These are phyloP conservation scores for Beauveria pseudobassiana DNA, from an alignment of 2,329 filamentous ascomycete species.

Conservation along the genomic window DNA sequence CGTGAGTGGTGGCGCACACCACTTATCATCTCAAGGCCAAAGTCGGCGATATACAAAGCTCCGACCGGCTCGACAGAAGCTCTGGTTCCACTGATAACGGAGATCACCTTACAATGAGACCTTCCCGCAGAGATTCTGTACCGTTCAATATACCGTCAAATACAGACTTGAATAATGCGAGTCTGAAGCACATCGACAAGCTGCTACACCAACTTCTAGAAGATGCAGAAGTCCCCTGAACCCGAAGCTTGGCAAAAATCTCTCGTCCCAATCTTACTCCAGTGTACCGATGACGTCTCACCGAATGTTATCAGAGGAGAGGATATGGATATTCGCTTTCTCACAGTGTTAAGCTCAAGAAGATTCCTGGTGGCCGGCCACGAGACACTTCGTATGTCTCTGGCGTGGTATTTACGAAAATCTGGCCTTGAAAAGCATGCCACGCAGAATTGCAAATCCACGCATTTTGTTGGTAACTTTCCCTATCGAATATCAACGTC, in stretches of 20 bases:
- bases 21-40: constrained; percentile 63
- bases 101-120: constrained; percentile 35
- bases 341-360: constrained; percentile 97
- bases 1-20: constrained; percentile 52
- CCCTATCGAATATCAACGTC: constrained; percentile 89
- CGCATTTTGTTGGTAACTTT: constrained; percentile 91
- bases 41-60: constrained; percentile 50
- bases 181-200: constrained; percentile 78
- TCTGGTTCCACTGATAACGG: constrained; percentile 39
- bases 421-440: constrained; percentile 92
- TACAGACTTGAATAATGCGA: constrained; percentile 81
- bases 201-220: constrained; percentile 76
- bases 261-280: constrained; percentile 79
- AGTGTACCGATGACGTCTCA: constrained; percentile 88
- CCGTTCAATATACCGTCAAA: constrained; percentile 64
- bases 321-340: constrained; percentile 95
- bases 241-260: constrained; percentile 80
- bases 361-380: constrained; percentile 83
- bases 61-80: constrained; percentile 45
- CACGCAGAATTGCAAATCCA: constrained; percentile 72
- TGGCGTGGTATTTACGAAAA: constrained; percentile 98
- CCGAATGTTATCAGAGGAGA: constrained; percentile 86
- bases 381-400: constrained; percentile 95
- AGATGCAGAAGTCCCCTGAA: constrained; percentile 67
- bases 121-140: constrained; percentile 78